A percentile compares a stretch with the other conserved stretches of the same genome.
Conservation (phyloP, 371 early-diverging fungal genomes). For the Basidiobolus meristosporus region DNA sequence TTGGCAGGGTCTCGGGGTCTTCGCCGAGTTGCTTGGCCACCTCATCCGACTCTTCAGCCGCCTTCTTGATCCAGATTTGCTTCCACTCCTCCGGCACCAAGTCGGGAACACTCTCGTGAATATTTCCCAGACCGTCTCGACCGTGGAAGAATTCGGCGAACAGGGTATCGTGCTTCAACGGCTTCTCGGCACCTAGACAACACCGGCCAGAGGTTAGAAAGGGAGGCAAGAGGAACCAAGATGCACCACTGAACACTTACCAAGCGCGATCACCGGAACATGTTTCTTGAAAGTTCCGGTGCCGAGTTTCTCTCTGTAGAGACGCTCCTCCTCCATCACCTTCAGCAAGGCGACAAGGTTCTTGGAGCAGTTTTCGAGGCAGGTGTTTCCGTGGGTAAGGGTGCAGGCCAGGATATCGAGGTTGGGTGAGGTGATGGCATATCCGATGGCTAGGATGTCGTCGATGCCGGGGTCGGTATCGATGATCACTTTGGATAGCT, state of each 20-base stretch:
- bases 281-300: not conserved
- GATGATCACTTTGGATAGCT: conserved; percentile 3
- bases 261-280: conserved; percentile 2
- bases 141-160: conserved; percentile 25
- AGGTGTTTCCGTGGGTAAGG: too few species aligned
- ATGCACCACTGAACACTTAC: not conserved
- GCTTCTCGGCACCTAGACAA: conserved; percentile 13
- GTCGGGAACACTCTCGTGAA: too few species aligned
- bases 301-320: conserved; percentile 7
- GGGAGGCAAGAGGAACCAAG: not conserved
- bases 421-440: conserved; percentile 19
- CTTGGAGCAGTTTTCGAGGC: conserved; percentile 13
- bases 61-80: not conserved
- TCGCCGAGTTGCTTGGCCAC: not conserved
- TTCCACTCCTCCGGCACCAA: conserved; percentile 2
- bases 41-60: not conserved
- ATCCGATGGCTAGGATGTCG: conserved; percentile 23
- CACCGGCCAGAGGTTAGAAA: not conserved
- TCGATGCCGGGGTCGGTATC: conserved; percentile 16
- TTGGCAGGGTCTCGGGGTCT: conserved; percentile 1
- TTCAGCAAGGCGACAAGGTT: conserved; percentile 9
- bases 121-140: conserved; percentile 20
- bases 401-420: conserved; percentile 21
- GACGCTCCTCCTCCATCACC: conserved; percentile 5
- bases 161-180: conserved; percentile 10